A percentile compares a stretch with the other conserved stretches of the same genome.
Conservation (phyloP, 129 eudicot genomes). For the Tagetes erecta region DNA sequence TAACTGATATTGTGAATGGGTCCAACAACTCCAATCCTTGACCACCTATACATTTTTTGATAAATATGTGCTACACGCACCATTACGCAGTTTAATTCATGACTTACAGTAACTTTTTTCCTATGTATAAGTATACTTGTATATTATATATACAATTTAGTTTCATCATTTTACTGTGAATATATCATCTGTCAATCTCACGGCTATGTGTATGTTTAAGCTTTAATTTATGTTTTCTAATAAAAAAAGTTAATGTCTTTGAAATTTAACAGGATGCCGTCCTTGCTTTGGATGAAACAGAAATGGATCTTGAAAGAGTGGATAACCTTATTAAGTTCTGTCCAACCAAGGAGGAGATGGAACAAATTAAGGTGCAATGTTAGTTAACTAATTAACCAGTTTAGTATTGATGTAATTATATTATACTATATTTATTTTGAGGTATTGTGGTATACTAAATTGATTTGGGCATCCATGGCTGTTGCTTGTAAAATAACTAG, state of each 20-base stretch:
- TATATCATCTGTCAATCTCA: background rate
- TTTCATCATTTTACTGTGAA: slow-evolving; percentile 2
- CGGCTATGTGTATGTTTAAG: background rate
- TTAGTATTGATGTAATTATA: slow-evolving; percentile 12
- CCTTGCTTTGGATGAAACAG: slow-evolving; percentile 83
- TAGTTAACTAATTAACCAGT: slow-evolving; percentile 11
- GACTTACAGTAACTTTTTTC: background rate
- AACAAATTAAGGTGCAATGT: slow-evolving; percentile 66
- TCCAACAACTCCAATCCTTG: background rate
- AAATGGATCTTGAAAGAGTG: slow-evolving; percentile 85
- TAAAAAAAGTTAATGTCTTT: slow-evolving; percentile 11
- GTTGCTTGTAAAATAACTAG: slow-evolving; percentile 21
- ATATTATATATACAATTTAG: background rate
- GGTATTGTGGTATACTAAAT: background rate
- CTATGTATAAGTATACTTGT: background rate
- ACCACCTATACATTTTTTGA: background rate
- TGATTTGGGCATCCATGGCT: slow-evolving; percentile 1
- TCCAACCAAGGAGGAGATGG: slow-evolving; percentile 99
- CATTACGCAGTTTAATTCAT: background rate
- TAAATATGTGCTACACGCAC: background rate
- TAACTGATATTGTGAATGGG: background rate
- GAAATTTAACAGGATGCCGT: slow-evolving; percentile 59
- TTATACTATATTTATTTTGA: background rate
- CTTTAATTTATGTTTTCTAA: background rate
- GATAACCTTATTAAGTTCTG: slow-evolving; percentile 94